phyloP scores from a whole-genome alignment of 2,329 filamentous ascomycete genomes.

The Gaeumannomyces tritici region DNA sequence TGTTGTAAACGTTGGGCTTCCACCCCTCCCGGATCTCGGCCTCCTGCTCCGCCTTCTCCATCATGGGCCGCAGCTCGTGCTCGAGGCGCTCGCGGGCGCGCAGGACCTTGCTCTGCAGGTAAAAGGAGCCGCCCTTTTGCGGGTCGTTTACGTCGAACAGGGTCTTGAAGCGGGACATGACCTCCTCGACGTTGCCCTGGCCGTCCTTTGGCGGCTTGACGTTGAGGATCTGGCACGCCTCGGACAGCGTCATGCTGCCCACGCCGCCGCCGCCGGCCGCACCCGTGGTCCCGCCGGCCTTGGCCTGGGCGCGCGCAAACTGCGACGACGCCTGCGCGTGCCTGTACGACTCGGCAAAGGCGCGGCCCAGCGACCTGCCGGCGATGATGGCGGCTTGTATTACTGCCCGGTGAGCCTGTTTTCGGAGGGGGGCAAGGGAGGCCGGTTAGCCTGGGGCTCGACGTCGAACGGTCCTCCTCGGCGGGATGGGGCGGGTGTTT shows the following conservation, averaged over 20 bases:
- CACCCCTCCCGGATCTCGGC: constrained; percentile 76
- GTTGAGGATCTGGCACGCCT: constrained; percentile 95
- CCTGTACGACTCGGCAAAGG: constrained; percentile 89
- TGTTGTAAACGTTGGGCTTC: constrained; percentile 93
- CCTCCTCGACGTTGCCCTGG: constrained; percentile 68
- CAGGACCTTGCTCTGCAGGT: constrained; percentile 93
- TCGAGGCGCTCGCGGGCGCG: constrained; percentile 88
- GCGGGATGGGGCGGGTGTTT: background rate
- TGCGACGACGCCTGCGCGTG: constrained; percentile 83
- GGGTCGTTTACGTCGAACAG: constrained; percentile 93
- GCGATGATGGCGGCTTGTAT: constrained; percentile 88
- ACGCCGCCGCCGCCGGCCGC: constrained; percentile 55
- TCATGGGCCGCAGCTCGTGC: constrained; percentile 65
- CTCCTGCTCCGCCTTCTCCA: constrained; percentile 63
- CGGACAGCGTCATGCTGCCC: constrained; percentile 80
- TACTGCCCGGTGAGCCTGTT: constrained; percentile 88
- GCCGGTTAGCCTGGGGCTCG: background rate
- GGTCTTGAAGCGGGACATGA: constrained; percentile 83
- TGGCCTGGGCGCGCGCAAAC: constrained; percentile 66
- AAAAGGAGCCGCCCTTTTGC: constrained; percentile 93
- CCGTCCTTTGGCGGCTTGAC: constrained; percentile 71
- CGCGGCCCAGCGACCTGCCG: constrained; percentile 82
- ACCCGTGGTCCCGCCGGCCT: constrained; percentile 37
- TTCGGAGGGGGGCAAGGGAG: too few species aligned
- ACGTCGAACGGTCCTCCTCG: background rate